Evolutionary conservation across 2,329 filamentous ascomycete species (phyloP).

Genomic region (Aspergillus sp.): DNA sequence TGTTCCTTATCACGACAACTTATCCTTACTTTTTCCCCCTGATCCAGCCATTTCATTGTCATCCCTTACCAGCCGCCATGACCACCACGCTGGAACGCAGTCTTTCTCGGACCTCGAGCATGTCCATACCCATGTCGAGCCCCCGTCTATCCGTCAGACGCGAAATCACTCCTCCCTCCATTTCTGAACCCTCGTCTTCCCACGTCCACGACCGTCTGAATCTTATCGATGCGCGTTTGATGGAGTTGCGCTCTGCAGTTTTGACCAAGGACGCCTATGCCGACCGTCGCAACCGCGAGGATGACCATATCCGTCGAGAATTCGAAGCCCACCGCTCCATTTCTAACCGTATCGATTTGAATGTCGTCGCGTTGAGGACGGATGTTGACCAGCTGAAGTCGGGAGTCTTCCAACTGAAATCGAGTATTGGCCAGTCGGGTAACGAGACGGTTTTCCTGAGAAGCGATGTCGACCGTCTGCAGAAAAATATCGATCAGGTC

Average conservation of each 20-base stretch:
- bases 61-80: conserved; percentile 15
- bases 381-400: conserved; percentile 33
- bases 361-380: conserved; percentile 29
- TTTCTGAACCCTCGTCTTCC: conserved; percentile 30
- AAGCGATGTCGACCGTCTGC: conserved; percentile 31
- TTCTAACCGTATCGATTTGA: conserved; percentile 30
- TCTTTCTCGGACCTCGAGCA: conserved; percentile 33
- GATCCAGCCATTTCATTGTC: neutral
- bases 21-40: neutral
- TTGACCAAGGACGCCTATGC: conserved; percentile 36
- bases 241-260: conserved; percentile 32
- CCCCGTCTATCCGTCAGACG: conserved; percentile 29
- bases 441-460: conserved; percentile 32
- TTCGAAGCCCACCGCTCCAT: conserved; percentile 32
- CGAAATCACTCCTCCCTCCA: conserved; percentile 29
- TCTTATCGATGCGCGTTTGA: conserved; percentile 32
- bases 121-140: conserved; percentile 32
- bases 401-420: conserved; percentile 30
- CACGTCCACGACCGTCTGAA: conserved; percentile 35
- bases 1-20: too few relatives aligned
- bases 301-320: conserved; percentile 34
- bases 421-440: conserved; percentile 24
- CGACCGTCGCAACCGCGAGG: conserved; percentile 35
- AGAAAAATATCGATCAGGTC: conserved; percentile 33
- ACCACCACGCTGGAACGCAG: conserved; percentile 32